These are phyloP conservation scores for Colletotrichum chlorophyti DNA, from an alignment of 2,329 filamentous ascomycete genomes.

Conservation along the genomic window DNA sequence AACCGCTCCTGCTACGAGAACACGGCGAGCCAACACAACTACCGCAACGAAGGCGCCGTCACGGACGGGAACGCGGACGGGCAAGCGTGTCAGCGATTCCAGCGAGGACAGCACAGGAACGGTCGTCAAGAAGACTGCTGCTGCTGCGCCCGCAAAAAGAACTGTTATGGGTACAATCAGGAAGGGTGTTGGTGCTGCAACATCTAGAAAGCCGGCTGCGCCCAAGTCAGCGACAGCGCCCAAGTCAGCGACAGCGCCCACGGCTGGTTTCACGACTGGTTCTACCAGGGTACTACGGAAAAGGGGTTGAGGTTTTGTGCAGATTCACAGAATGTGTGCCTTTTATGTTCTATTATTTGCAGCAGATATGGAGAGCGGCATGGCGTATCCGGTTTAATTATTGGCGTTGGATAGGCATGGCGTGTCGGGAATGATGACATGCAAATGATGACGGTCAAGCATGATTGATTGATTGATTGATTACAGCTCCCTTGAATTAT, in stretches of 20 bases:
- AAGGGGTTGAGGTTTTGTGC: slow-evolving; percentile 43
- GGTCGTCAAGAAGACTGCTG: slow-evolving; percentile 62
- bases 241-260: slow-evolving; percentile 48
- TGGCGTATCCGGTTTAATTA: background rate
- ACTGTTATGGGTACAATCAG: slow-evolving; percentile 62
- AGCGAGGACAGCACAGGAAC: slow-evolving; percentile 71
- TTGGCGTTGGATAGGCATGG: background rate
- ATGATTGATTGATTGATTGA: slow-evolving; percentile 22
- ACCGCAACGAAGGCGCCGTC: slow-evolving; percentile 41
- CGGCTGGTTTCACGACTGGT: too few relatives aligned
- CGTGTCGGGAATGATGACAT: slow-evolving; percentile 17
- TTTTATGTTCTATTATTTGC: background rate
- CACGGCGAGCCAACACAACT: slow-evolving; percentile 42
- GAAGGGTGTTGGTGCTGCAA: slow-evolving; percentile 55
- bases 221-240: slow-evolving; percentile 48
- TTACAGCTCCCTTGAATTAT: background rate
- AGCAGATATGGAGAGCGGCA: background rate
- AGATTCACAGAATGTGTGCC: background rate
- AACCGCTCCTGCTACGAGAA: slow-evolving; percentile 35
- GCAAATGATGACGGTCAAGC: slow-evolving; percentile 4
- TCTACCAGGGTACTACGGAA: slow-evolving; percentile 63
- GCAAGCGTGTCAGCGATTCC: slow-evolving; percentile 64
- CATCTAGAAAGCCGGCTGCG: slow-evolving; percentile 57
- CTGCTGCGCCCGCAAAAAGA: slow-evolving; percentile 52
- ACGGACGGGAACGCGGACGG: slow-evolving; percentile 52